Percentiles rank a stretch among this genome's conserved stretches.
phyloP scores from a whole-genome alignment of 768 basidiomycete genomes.

The Hypholoma sublateritium region DNA sequence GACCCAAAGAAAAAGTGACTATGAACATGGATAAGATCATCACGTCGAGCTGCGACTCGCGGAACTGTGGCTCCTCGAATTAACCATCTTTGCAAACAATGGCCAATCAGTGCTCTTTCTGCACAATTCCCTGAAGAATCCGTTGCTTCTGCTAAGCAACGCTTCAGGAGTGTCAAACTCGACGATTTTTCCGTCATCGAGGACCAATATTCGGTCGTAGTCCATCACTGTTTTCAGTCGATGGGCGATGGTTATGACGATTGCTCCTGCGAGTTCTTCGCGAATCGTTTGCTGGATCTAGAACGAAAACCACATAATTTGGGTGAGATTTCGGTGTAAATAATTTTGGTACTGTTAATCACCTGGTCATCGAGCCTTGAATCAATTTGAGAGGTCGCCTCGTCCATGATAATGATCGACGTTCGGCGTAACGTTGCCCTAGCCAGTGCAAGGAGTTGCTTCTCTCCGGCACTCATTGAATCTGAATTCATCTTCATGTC shows the following conservation, averaged over 20 bases:
- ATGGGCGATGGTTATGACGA: constrained; percentile 86
- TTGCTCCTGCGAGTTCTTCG: constrained; percentile 66
- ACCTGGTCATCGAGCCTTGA: constrained; percentile 68
- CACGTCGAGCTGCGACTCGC: constrained; percentile 10
- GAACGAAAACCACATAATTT: background rate
- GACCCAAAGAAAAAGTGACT: background rate
- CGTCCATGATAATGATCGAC: constrained; percentile 72
- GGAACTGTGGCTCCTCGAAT: constrained; percentile 5
- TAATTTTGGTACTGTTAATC: background rate
- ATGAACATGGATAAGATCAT: background rate
- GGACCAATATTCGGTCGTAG: constrained; percentile 72
- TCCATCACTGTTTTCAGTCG: constrained; percentile 76
- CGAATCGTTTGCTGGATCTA: constrained; percentile 75
- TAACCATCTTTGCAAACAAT: constrained; percentile 27
- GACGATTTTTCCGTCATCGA: constrained; percentile 68
- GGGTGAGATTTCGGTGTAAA: background rate
- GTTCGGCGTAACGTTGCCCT: constrained; percentile 67
- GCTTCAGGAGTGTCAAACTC: constrained; percentile 71
- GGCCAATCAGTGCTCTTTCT: constrained; percentile 58
- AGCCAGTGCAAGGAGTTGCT: constrained; percentile 71
- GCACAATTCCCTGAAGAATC: constrained; percentile 71
- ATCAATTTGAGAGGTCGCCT: constrained; percentile 79
- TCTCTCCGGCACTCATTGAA: constrained; percentile 73
- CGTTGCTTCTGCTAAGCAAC: constrained; percentile 51
- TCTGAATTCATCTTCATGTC: constrained; percentile 67